Conservation (phyloP, 805 yeast genomes). For the Wickerhamomyces bovis region DNA sequence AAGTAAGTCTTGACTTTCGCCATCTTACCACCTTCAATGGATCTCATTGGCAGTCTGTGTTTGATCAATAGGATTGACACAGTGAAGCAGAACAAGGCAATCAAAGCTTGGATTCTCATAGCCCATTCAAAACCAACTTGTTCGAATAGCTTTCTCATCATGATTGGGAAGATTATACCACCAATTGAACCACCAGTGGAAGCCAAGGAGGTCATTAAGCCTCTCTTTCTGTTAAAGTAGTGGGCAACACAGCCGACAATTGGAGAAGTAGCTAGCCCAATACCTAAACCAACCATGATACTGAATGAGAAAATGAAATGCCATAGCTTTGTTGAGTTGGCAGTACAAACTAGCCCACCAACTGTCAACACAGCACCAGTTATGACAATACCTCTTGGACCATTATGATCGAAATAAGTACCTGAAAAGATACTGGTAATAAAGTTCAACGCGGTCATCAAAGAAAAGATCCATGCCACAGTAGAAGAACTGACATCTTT, state of each 20-base stretch:
- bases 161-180: slow-evolving; percentile 47
- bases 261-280: slow-evolving; percentile 52
- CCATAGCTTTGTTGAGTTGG: slow-evolving; percentile 43
- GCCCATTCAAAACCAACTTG: slow-evolving; percentile 53
- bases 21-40: slow-evolving; percentile 20
- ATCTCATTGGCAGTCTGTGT: slow-evolving; percentile 34
- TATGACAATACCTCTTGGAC: slow-evolving; percentile 37
- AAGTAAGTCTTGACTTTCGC: slow-evolving; percentile 23
- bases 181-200: slow-evolving; percentile 50
- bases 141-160: slow-evolving; percentile 40
- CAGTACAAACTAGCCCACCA: slow-evolving; percentile 47
- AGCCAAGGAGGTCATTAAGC: slow-evolving; percentile 43
- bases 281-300: slow-evolving; percentile 48
- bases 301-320: slow-evolving; percentile 58
- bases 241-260: slow-evolving; percentile 55
- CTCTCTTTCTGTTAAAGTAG: slow-evolving; percentile 55
- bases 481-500: slow-evolving; percentile 37
- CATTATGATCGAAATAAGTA: slow-evolving; percentile 49
- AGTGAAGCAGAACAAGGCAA: slow-evolving; percentile 31
- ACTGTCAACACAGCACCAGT: slow-evolving; percentile 37
- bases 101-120: slow-evolving; percentile 42
- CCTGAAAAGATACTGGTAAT: slow-evolving; percentile 48
- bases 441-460: slow-evolving; percentile 44
- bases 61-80: slow-evolving; percentile 30
- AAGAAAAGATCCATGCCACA: slow-evolving; percentile 61